Evolutionary conservation across 345 rosid species (phyloP).

Genomic region (Physaria fendleri): DNA sequence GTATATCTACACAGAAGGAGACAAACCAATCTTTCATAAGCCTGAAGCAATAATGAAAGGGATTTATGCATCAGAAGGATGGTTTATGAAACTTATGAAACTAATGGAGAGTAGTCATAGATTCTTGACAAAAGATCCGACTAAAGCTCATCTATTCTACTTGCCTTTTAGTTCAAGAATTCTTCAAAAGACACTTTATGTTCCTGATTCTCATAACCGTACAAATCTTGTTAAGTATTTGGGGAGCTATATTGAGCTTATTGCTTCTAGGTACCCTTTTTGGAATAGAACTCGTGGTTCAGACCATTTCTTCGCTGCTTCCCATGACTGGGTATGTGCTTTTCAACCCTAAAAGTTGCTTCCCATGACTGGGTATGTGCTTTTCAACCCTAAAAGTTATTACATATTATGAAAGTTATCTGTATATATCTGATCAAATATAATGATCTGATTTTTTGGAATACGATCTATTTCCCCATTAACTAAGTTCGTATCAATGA

Average conservation of each 20-base stretch:
- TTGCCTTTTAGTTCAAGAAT: constrained; percentile 69
- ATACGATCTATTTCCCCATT: too few species aligned
- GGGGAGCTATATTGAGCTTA: constrained; percentile 43
- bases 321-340: constrained; percentile 75
- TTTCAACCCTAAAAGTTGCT: constrained; percentile 34
- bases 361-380: constrained; percentile 80
- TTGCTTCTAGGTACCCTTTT: constrained; percentile 49
- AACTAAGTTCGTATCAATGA: too few species aligned
- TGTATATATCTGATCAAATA: too few species aligned
- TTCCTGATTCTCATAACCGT: constrained; percentile 49
- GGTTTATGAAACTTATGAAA: constrained; percentile 93
- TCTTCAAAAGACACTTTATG: constrained; percentile 55
- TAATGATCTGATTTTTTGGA: too few species aligned
- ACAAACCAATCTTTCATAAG: constrained; percentile 58
- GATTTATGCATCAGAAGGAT: constrained; percentile 81
- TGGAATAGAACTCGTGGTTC: constrained; percentile 82
- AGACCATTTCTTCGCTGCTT: constrained; percentile 79
- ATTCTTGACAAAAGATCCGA: constrained; percentile 50
- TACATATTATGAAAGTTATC: too few species aligned
- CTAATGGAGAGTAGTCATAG: constrained; percentile 50
- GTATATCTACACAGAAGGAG: constrained; percentile 65
- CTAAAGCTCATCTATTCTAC: constrained; percentile 73
- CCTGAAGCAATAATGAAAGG: constrained; percentile 51
- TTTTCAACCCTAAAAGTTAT: constrained; percentile 20
- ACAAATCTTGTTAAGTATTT: constrained; percentile 46